phyloP scores from a whole-genome alignment of 1,139 yeast genomes.

The Suhomyces ambrosiae region DNA sequence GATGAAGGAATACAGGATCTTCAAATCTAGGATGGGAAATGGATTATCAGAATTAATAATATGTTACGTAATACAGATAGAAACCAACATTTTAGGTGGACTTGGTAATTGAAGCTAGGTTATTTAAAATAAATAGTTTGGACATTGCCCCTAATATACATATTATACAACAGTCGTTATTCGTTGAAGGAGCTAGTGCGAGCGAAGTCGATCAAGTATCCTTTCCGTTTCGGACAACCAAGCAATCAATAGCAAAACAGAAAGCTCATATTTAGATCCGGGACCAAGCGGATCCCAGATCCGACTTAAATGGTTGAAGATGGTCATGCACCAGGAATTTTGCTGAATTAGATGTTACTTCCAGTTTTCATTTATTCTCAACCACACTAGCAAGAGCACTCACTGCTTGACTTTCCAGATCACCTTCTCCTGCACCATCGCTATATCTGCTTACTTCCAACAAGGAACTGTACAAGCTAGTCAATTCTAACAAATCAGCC shows the following conservation, averaged over 20 bases:
- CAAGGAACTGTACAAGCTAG: conserved; percentile 47
- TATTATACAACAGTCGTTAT: conserved; percentile 1
- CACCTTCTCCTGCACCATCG: conserved; percentile 12
- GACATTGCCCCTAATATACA: conserved; percentile 1
- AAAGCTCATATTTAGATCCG: not conserved
- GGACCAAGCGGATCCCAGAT: too few relatives aligned
- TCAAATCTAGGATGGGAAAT: conserved; percentile 12
- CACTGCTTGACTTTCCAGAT: conserved; percentile 18
- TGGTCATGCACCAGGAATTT: conserved; percentile 1
- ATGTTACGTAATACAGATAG: too few relatives aligned
- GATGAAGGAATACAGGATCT: conserved; percentile 41
- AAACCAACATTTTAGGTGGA: too few relatives aligned
- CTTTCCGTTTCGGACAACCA: too few relatives aligned
- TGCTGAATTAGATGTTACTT: too few relatives aligned
- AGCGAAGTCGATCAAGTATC: too few relatives aligned
- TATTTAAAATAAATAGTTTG: not conserved
- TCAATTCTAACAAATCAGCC: conserved; percentile 49
- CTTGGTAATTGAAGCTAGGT: too few relatives aligned
- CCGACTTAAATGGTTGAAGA: too few relatives aligned
- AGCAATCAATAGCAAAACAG: too few relatives aligned
- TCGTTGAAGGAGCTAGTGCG: not conserved
- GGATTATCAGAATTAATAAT: not conserved
- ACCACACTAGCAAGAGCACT: conserved; percentile 20
- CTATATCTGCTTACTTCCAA: conserved; percentile 42
- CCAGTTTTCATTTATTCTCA: conserved; percentile 16